Evolutionary conservation across 225 moss, liverwort and hornwort genomes (phyloP), one percentile per base, ranked within the genome.

Genomic region (Rhytidiadelphus loreus): DNA sequence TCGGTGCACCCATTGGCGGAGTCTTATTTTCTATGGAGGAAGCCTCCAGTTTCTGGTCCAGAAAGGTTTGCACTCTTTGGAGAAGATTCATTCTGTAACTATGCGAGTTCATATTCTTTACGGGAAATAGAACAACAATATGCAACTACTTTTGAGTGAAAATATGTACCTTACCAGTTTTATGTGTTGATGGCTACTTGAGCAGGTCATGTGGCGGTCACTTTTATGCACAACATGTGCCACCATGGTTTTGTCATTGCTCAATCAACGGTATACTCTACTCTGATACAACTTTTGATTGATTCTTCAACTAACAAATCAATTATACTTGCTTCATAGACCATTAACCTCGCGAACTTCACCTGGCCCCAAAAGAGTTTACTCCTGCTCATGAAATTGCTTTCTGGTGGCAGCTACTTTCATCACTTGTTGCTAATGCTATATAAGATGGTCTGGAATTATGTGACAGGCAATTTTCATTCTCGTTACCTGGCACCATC

Each of bases 41-140:
- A 91, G 96, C 95, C 77, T 96, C 95, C 29, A 96, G 96, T 87
- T 96, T 95, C 83, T 96, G 96, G 96, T 96, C 96, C 30, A 95
- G 93, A 91, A 96, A 96, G 96, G 96, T 96, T 71, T 61, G 73
- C 48, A 33, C 39, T 43, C 56, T 55, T 77, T 71, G 53, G 4
- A 58, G 35, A 84, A 50, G 18, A 78, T 65, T 50, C 28, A 48
- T 70, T 65, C 46, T 84, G 44, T 80, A n/a, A 87, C 55, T 80
- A 30, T 25, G 35, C 20, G 43, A 23, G 32, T 50, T 16, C 69
- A 43, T 55, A 80, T 50, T 39, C 62, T 85, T 72, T 37, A 44
- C 56, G 18, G 25, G 24, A 74, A 65, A 75, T 57, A 81, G 37
- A 74, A 50, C 57, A 64, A 74, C 53, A 82, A 41, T 52, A 30